Evolutionary conservation across 345 rosid species (phyloP).

Genomic region (Populus davidiana): DNA sequence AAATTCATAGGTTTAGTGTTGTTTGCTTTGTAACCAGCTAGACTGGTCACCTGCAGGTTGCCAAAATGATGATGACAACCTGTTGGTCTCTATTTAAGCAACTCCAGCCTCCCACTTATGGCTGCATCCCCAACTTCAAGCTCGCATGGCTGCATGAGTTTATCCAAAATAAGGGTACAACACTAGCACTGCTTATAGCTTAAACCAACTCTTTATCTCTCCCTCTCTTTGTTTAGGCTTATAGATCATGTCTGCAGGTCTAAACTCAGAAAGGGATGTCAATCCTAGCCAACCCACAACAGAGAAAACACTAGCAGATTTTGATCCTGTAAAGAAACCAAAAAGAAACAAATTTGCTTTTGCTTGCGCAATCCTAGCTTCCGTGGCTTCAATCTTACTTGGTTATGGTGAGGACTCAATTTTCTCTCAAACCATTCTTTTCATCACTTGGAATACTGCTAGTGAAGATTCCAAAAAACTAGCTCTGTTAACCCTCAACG

Average conservation of each 20-base stretch:
- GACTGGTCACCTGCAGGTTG: neutral
- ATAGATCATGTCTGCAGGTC: conserved; percentile 4
- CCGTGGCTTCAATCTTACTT: conserved; percentile 77
- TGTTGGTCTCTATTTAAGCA: neutral
- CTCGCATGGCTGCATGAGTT: neutral
- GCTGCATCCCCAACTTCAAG: neutral
- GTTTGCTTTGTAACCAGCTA: neutral
- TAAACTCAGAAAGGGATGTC: conserved; percentile 8
- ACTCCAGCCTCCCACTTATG: neutral
- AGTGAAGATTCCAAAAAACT: neutral
- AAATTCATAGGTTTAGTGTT: neutral
- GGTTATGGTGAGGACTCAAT: conserved; percentile 58
- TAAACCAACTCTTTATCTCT: neutral
- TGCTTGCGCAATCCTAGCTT: conserved; percentile 67
- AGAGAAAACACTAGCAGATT: conserved; percentile 36
- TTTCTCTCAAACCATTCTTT: neutral
- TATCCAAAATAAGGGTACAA: neutral
- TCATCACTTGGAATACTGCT: neutral
- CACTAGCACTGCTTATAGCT: neutral
- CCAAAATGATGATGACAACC: neutral
- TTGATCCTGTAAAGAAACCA: conserved; percentile 46
- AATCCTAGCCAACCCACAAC: neutral
- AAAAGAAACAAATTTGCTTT: conserved; percentile 63
- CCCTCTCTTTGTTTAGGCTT: neutral
- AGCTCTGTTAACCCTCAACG: too few relatives aligned